Conservation (phyloP, 495 filamentous ascomycete genomes). For the Podospora pseudoanserina region DNA sequence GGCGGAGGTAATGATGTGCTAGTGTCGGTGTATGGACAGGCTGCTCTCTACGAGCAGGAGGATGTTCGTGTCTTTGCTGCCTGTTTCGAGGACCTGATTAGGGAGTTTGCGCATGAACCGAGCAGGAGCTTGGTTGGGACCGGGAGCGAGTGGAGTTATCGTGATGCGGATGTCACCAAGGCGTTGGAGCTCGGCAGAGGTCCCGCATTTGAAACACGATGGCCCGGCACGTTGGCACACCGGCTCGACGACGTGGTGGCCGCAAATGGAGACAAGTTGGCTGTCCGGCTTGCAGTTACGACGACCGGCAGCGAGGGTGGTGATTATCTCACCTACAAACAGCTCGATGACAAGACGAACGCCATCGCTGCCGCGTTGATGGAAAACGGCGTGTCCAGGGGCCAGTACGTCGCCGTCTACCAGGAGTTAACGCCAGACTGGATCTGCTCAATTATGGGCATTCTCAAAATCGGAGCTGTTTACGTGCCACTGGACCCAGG, state of each 20-base stretch:
- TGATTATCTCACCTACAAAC: conserved; percentile 16
- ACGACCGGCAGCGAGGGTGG: conserved; percentile 14
- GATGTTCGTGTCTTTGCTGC: too few species aligned
- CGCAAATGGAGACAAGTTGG: too few species aligned
- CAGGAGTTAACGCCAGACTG: conserved; percentile 40
- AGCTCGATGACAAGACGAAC: conserved; percentile 17
- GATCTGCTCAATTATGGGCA: conserved; percentile 51
- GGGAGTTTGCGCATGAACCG: too few species aligned
- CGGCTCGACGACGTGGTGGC: conserved; percentile 25
- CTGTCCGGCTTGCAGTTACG: too few species aligned
- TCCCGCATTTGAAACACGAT: not conserved
- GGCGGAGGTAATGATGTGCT: too few species aligned
- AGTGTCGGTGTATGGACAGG: too few species aligned
- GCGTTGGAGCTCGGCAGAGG: not conserved
- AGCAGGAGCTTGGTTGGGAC: too few species aligned
- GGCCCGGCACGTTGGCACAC: conserved; percentile 28
- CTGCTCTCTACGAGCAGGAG: too few species aligned
- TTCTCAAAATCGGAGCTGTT: conserved; percentile 44
- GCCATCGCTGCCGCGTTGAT: conserved; percentile 14
- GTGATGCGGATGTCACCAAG: too few species aligned
- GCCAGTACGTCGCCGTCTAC: conserved; percentile 27
- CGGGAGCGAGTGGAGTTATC: too few species aligned
- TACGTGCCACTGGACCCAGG: conserved; percentile 54
- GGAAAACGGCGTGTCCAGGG: not conserved
- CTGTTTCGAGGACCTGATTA: too few species aligned